Percentiles rank a stretch among this genome's conserved stretches.
Conservation (phyloP, 108 stramenopile genomes). For the Pinguiococcus pyrenoidosus region DNA sequence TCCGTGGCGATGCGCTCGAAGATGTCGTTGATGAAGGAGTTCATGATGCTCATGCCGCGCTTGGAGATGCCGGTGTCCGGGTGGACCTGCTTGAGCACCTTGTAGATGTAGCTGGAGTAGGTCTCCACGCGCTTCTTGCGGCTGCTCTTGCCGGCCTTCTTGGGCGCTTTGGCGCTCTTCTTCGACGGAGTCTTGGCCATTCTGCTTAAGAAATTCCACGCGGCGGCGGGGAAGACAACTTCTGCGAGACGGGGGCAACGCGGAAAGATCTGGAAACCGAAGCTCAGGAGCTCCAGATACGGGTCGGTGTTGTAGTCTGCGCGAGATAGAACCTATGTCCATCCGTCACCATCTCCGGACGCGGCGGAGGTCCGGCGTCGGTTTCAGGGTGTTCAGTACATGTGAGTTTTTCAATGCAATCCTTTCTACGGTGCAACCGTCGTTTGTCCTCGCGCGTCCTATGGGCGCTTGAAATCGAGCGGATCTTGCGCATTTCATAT, state of each 20-base stretch:
- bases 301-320: background rate
- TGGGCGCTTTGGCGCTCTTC: constrained; percentile 38
- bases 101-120: constrained; percentile 80
- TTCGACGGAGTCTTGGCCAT: constrained; percentile 36
- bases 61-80: constrained; percentile 73
- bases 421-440: too few relatives aligned
- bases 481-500: too few relatives aligned
- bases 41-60: constrained; percentile 81
- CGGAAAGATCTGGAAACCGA: background rate
- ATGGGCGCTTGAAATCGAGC: too few relatives aligned
- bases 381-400: too few relatives aligned
- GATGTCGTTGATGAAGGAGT: constrained; percentile 85
- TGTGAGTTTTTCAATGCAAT: too few relatives aligned
- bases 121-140: constrained; percentile 58
- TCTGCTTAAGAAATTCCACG: too few relatives aligned
- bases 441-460: too few relatives aligned
- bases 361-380: too few relatives aligned
- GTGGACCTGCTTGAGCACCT: constrained; percentile 66
- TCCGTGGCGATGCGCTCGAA: constrained; percentile 75
- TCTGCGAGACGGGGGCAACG: background rate
- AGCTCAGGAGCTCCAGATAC: background rate
- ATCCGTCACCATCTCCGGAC: too few relatives aligned
- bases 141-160: constrained; percentile 31
- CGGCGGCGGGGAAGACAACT: background rate
- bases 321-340: background rate